Evolutionary conservation across 192 early-diverging fungal species (phyloP), one percentile per base, ranked within the genome.

Genomic region (Linnemannia exigua): DNA sequence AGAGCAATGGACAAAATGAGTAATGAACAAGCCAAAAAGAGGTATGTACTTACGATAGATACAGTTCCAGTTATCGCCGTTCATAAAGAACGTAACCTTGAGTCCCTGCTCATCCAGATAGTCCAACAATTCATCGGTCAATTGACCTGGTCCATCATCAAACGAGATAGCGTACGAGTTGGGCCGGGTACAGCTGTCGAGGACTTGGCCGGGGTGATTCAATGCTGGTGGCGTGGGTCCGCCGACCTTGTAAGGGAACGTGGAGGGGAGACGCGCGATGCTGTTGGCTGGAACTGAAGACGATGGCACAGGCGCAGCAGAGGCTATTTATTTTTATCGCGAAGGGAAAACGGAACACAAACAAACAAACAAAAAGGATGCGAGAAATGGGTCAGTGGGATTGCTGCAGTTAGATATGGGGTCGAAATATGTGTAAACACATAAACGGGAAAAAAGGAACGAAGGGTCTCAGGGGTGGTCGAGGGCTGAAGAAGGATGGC

Each of bases 41-140:
- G 87, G 81, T 44, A 44, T 44, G 0, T 88, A 89, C 72, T 89
- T 80, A 67, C 85, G 47, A 48, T 90, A 82, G 12, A 92, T 87
- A 54, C 84, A 89, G 17, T 54, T 72, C 61, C 54, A 88, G 74
- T 90, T 84, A 31, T 85, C 67, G 22, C 95, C 95, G 63, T 91
- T 89, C 50, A 95, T 90, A 77, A 92, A 95, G 76, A 95, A 95
- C 0, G 95, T 95, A 2, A 90, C 94, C 69, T 93, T 94, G 51
- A 94, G 68, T n/a, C 88, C 71, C 6, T 86, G 75, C 37, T 86
- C 46, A 12, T 92, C 80, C n/a, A 95, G 74, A 5, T 75, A 85
- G 75, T 92, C 90, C 2, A 95, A 79, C 14, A 96, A 51, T 19
- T 77, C 80, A 19, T 87, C 77, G 15, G 94, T 94, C 52, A 83